A percentile compares a stretch with the other conserved stretches of the same genome.
phyloP scores from a whole-genome alignment of 2,329 filamentous ascomycete species.

The Teratosphaeriaceae sp. region DNA sequence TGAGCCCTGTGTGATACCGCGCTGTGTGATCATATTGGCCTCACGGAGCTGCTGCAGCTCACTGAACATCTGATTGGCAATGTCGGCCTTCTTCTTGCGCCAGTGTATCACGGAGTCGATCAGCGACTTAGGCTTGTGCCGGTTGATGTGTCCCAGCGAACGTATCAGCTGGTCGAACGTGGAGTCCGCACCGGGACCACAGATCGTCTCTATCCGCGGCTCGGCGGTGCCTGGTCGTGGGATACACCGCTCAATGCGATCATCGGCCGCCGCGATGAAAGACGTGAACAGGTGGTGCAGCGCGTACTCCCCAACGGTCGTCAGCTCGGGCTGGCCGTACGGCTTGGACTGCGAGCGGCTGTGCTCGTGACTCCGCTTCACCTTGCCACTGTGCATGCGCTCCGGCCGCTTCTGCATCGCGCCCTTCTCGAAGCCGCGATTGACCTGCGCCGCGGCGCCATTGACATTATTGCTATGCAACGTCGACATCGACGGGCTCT shows the following conservation, averaged over 20 bases:
- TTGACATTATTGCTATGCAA: slow-evolving; percentile 20
- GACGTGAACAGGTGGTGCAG: slow-evolving; percentile 94
- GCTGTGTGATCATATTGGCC: slow-evolving; percentile 16
- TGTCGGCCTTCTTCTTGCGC: slow-evolving; percentile 93
- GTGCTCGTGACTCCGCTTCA: slow-evolving; percentile 65
- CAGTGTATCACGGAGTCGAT: slow-evolving; percentile 98
- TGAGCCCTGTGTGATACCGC: slow-evolving; percentile 13
- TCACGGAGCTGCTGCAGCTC: slow-evolving; percentile 25
- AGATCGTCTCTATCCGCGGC: slow-evolving; percentile 79
- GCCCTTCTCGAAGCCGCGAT: slow-evolving; percentile 23
- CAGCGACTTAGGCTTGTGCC: slow-evolving; percentile 85
- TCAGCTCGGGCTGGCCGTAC: slow-evolving; percentile 60
- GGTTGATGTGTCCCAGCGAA: slow-evolving; percentile 88
- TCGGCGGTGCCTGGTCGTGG: slow-evolving; percentile 72
- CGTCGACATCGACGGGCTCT: slow-evolving; percentile 28
- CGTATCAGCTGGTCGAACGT: slow-evolving; percentile 91
- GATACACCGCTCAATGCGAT: slow-evolving; percentile 87
- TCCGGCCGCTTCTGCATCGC: slow-evolving; percentile 30
- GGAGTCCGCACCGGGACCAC: slow-evolving; percentile 79
- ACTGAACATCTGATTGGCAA: slow-evolving; percentile 45
- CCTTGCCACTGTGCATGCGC: slow-evolving; percentile 48
- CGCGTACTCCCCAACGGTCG: slow-evolving; percentile 96
- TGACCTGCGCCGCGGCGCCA: slow-evolving; percentile 14
- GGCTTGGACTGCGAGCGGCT: slow-evolving; percentile 59
- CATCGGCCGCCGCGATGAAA: slow-evolving; percentile 94